Evolutionary conservation across 2,329 filamentous ascomycete species (phyloP).

Genomic region (Gliomastix tumulicola): DNA sequence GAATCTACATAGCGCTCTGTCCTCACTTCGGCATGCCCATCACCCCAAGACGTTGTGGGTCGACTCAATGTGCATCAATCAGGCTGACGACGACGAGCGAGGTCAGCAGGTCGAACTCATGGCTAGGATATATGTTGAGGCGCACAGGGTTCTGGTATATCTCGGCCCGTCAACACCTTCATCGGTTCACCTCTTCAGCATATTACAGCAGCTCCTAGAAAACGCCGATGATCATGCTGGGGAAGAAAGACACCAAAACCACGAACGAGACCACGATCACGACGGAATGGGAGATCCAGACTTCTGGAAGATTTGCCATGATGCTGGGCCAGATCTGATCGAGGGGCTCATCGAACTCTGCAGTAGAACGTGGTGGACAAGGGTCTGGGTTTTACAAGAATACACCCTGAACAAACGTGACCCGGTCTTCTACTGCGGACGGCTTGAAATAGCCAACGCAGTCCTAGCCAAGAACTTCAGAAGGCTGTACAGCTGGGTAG

Average conservation of each 20-base stretch:
- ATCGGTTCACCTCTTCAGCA: not conserved
- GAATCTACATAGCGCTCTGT: not conserved
- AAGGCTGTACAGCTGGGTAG: not conserved
- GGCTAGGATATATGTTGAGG: constrained; percentile 10
- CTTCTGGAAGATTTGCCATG: not conserved
- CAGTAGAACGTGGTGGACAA: constrained; percentile 14
- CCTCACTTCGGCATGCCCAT: not conserved
- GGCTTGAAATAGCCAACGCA: not conserved
- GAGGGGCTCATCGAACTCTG: constrained; percentile 7
- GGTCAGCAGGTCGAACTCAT: constrained; percentile 3
- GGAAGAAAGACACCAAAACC: constrained; percentile 5
- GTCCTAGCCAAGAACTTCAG: not conserved
- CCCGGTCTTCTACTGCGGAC: not conserved
- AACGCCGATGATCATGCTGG: constrained; percentile 11
- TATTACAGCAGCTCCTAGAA: constrained; percentile 8
- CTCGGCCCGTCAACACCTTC: constrained; percentile 3
- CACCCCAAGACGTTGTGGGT: constrained; percentile 2
- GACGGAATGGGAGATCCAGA: not conserved
- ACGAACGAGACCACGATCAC: constrained; percentile 7
- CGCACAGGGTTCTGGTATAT: constrained; percentile 5
- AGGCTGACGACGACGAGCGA: constrained; percentile 3
- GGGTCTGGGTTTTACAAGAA: constrained; percentile 20
- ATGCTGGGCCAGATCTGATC: constrained; percentile 6
- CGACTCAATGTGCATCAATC: constrained; percentile 5
- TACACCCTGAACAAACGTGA: constrained; percentile 8